Conservation (phyloP, 805 yeast genomes). For the Yarrowia yakushimensis region DNA sequence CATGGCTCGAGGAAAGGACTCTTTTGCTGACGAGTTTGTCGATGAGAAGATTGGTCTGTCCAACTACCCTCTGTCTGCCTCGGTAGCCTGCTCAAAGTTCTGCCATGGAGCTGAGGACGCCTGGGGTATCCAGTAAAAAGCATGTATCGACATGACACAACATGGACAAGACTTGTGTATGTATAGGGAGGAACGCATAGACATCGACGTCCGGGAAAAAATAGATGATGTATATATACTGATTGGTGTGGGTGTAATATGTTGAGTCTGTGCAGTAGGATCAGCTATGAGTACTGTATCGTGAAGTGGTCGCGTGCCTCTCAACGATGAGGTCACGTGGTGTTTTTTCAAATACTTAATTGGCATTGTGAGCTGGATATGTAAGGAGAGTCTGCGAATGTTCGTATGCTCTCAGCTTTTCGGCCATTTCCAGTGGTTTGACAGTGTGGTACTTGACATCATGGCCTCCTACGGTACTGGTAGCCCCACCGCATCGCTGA, state of each 20-base stretch:
- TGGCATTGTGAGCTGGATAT: too few species aligned
- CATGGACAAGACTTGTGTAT: neutral
- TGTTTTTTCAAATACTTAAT: too few species aligned
- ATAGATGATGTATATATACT: constrained; percentile 22
- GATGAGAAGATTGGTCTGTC: constrained; percentile 96
- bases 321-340: too few species aligned
- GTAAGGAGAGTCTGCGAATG: too few species aligned
- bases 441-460: too few species aligned
- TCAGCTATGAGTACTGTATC: too few species aligned
- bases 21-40: constrained; percentile 93
- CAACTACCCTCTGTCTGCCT: constrained; percentile 92
- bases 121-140: constrained; percentile 65
- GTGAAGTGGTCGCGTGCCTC: too few species aligned
- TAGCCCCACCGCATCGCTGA: too few species aligned
- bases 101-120: constrained; percentile 99
- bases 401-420: too few species aligned
- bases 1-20: constrained; percentile 98
- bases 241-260: neutral
- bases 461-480: too few species aligned
- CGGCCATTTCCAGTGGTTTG: too few species aligned
- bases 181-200: constrained; percentile 16
- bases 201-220: constrained; percentile 7
- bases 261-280: too few species aligned
- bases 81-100: constrained; percentile 96
- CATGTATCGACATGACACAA: neutral